These are phyloP conservation scores for Dalbergia cultrata DNA, from an alignment of 306 rosid species.

Conservation along the genomic window DNA sequence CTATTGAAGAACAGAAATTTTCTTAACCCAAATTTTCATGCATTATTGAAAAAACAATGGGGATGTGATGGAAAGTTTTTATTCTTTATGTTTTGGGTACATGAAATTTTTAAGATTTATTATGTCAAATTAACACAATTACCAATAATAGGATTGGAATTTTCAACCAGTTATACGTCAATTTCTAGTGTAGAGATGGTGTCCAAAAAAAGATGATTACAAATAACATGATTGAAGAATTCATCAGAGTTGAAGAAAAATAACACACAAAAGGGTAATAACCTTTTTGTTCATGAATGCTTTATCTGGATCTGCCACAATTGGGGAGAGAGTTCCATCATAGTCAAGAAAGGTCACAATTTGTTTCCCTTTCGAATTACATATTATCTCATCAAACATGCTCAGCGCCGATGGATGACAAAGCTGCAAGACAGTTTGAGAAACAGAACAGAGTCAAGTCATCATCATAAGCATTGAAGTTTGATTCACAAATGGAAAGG, in stretches of 20 bases:
- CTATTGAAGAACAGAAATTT: neutral
- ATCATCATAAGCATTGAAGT: neutral
- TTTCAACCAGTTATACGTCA: no score
- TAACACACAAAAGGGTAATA: neutral
- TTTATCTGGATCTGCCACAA: conserved; percentile 89
- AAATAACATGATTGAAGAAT: neutral
- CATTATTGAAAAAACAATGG: no score
- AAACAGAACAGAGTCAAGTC: conserved; percentile 27
- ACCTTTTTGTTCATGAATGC: conserved; percentile 92
- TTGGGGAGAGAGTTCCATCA: conserved; percentile 97
- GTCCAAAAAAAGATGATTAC: no score
- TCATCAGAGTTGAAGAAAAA: neutral
- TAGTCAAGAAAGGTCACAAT: conserved; percentile 86
- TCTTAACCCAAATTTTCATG: no score
- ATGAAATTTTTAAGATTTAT: no score
- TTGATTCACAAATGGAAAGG: no score
- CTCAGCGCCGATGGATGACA: conserved; percentile 82
- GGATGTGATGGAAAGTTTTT: no score
- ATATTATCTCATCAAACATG: conserved; percentile 69
- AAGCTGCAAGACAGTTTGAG: conserved; percentile 48
- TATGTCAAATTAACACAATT: no score
- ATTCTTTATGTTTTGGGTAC: no score
- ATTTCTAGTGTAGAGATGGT: no score
- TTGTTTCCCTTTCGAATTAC: conserved; percentile 70
- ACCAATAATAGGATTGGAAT: no score